Percentiles rank a stretch among this genome's conserved stretches.
Evolutionary conservation across 2,329 filamentous ascomycete genomes (phyloP).

Genomic region (Pezicula neosporulosa): DNA sequence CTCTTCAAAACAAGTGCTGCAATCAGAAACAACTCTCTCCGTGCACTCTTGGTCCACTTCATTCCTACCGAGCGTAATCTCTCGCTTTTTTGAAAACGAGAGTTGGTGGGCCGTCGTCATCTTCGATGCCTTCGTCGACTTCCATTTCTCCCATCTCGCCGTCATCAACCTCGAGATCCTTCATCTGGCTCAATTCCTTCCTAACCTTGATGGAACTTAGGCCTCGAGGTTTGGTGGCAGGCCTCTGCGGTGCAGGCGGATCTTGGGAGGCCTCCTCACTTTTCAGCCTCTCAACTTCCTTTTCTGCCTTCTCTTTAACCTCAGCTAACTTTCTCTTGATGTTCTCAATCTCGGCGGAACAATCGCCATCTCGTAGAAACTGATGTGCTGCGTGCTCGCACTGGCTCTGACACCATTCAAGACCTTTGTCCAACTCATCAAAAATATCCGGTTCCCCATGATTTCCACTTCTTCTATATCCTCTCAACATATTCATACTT

Average conservation of each 20-base stretch:
- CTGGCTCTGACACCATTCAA: conserved; percentile 76
- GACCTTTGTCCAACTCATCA: conserved; percentile 71
- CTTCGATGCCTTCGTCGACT: conserved; percentile 19
- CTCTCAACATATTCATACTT: conserved; percentile 16
- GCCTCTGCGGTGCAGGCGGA: conserved; percentile 6
- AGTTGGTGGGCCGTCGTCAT: conserved; percentile 16
- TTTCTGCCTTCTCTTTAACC: conserved; percentile 46
- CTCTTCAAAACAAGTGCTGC: too few relatives aligned
- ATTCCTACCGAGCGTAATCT: conserved; percentile 6
- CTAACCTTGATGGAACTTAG: conserved; percentile 2
- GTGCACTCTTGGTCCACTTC: too few relatives aligned
- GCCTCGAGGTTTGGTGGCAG: not conserved
- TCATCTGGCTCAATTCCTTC: conserved; percentile 2
- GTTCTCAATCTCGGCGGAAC: conserved; percentile 69
- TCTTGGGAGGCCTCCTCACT: conserved; percentile 12
- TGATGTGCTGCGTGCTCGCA: conserved; percentile 88
- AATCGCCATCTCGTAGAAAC: conserved; percentile 84
- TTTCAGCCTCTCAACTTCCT: conserved; percentile 19
- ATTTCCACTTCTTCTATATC: conserved; percentile 17
- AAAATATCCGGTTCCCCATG: conserved; percentile 46
- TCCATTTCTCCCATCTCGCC: conserved; percentile 15
- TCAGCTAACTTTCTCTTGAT: conserved; percentile 63
- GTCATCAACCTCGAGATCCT: conserved; percentile 20
- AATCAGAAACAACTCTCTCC: too few relatives aligned
- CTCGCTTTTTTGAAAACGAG: conserved; percentile 24